These are phyloP conservation scores for Westerdykella ornata DNA, from an alignment of 2,329 filamentous ascomycete genomes.

Conservation along the genomic window DNA sequence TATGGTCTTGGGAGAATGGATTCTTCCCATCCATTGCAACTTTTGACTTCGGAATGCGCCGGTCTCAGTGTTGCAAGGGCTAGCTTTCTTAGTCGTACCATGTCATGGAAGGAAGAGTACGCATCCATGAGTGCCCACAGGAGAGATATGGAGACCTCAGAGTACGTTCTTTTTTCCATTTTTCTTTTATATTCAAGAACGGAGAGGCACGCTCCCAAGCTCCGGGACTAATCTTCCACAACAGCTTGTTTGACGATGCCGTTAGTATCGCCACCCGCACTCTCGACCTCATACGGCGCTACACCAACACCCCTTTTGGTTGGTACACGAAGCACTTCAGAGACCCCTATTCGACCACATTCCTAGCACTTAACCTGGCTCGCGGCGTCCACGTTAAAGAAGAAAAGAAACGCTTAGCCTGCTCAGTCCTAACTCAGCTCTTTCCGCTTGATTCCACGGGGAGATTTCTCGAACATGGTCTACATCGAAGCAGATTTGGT, in stretches of 20 bases:
- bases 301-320: constrained; percentile 9
- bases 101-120: constrained; percentile 9
- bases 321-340: constrained; percentile 15
- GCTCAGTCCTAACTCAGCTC: constrained; percentile 14
- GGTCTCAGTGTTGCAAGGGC: constrained; percentile 12
- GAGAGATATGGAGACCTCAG: constrained; percentile 7
- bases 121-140: background rate
- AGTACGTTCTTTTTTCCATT: constrained; percentile 7
- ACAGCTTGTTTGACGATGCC: constrained; percentile 16
- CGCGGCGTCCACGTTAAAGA: constrained; percentile 6
- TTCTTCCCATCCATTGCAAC: constrained; percentile 9
- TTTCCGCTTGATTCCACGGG: constrained; percentile 9
- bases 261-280: constrained; percentile 8
- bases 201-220: too few species aligned
- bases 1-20: constrained; percentile 8
- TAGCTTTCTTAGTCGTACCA: constrained; percentile 9
- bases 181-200: background rate
- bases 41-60: constrained; percentile 9
- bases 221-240: background rate
- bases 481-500: constrained; percentile 8
- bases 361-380: constrained; percentile 10
- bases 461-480: constrained; percentile 5
- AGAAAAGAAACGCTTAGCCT: constrained; percentile 8
- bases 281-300: constrained; percentile 11
- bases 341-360: constrained; percentile 14